A percentile compares a stretch with the other conserved stretches of the same genome.
Conservation (phyloP, 306 rosid genomes). For the Quercus berberidifolia region DNA sequence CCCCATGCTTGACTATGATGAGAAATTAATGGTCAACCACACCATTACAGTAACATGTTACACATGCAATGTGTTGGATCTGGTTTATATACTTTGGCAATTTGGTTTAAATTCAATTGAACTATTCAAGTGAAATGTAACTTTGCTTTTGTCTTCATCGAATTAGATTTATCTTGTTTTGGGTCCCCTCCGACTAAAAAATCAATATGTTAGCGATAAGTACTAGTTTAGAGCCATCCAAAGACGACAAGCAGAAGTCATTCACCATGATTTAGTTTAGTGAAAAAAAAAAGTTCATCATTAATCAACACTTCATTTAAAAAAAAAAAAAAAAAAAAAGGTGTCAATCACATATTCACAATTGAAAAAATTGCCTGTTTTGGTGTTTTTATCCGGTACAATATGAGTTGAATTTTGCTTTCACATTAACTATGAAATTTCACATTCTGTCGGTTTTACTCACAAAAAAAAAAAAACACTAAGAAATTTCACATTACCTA, state of each 20-base stretch:
- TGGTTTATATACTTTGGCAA: background rate
- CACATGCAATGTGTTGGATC: background rate
- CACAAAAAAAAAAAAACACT: no score
- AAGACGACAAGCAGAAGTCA: conserved; percentile 11
- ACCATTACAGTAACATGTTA: background rate
- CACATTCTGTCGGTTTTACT: no score
- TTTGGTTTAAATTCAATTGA: background rate
- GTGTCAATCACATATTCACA: background rate
- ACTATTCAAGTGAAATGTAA: background rate
- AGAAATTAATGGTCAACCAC: background rate
- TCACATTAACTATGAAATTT: background rate
- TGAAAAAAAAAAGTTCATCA: conserved; percentile 15
- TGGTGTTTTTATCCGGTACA: background rate
- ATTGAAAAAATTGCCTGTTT: background rate
- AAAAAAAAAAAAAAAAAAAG: background rate
- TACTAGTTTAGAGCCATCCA: conserved; percentile 17
- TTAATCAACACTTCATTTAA: conserved; percentile 1
- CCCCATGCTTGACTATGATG: background rate
- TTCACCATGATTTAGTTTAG: background rate
- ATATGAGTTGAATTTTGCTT: background rate
- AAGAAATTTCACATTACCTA: no score
- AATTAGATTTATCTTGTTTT: conserved; percentile 1
- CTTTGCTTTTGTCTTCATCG: background rate
- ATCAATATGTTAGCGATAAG: conserved; percentile 1
- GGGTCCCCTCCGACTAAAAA: conserved; percentile 19